Base-by-base conservation (phyloP, 2,329 filamentous ascomycete species). In the Aspergillus sp. region DNA sequence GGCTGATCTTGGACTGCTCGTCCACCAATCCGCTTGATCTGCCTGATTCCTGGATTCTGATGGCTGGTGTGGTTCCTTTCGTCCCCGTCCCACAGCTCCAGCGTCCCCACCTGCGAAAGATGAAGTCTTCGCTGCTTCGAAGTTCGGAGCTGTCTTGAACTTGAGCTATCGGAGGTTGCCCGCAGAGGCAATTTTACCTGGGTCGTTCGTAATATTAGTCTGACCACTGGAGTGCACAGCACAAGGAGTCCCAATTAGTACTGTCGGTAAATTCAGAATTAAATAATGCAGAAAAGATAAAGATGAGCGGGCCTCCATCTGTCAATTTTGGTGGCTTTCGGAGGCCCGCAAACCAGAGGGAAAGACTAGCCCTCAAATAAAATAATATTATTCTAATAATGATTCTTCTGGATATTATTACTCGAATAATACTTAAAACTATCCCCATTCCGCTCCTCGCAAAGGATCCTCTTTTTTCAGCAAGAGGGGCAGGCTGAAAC, bases 241-340 rank as follows among this genome's bases (percentile, higher is more conserved):
- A 30, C 27, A 30, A 30, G 9, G 27, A 11, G 9, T 30, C 9
- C 27, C 27, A 30, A 30, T 30, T 30, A 11, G 27, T 30, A 9
- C 9, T 11, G 27, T 30, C 40, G 9, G 9, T 5, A 17, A 42
- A 11, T 42, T 20, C 40, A 42, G 40, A 20, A 19, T 11, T 17
- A 42, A 42, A 20, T 12, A 42, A 17, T 15, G 12, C n/a, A 15
- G 63, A 67, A 62, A 61, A 30, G 9, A 30, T 30, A 30, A 30
- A 30, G 27, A 30, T 30, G 27, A 11, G 27, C 27, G 27, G 27
- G 27, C 27, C 27, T 30, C 61, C 66, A 69, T 67, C 66, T 68
- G 66, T 70, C 68, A 69, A 64, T 61, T 70, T 40, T 58, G 57
- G 61, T 64, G 59, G 57, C 58, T 65, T 61, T 57, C 50, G 46